Conservation (phyloP, 176 grass and related monocot species). For the Oryza glaberrima region DNA sequence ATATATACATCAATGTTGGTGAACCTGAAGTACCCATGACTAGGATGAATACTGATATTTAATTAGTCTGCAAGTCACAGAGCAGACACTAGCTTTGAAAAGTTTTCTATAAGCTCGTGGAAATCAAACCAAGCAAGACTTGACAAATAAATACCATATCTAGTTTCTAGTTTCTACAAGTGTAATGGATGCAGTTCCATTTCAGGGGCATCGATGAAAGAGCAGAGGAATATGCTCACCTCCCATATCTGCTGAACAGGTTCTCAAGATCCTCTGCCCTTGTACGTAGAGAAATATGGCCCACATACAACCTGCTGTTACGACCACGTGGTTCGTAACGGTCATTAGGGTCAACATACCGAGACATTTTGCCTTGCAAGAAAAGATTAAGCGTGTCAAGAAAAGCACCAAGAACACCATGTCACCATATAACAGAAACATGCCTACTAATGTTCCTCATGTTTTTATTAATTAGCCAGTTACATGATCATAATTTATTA, state of each 20-base stretch:
- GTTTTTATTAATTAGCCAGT: not conserved
- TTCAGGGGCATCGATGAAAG: not conserved
- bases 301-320: slow-evolving; percentile 81
- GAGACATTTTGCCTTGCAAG: slow-evolving; percentile 69
- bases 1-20: not conserved
- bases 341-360: slow-evolving; percentile 62
- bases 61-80: not conserved
- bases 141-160: not conserved
- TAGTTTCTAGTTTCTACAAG: not conserved
- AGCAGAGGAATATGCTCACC: slow-evolving; percentile 53
- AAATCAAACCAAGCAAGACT: slow-evolving; percentile 14
- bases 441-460: not conserved
- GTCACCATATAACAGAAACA: not conserved
- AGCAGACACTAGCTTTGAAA: not conserved
- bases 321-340: slow-evolving; percentile 29
- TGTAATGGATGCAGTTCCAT: not conserved
- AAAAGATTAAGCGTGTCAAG: not conserved
- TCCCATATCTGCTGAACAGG: slow-evolving; percentile 86
- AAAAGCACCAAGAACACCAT: slow-evolving; percentile 9
- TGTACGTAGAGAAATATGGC: slow-evolving; percentile 59
- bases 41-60: not conserved
- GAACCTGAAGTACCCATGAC: not conserved
- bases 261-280: slow-evolving; percentile 62
- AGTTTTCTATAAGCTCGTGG: not conserved
- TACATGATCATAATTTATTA: not conserved